Base-by-base conservation (phyloP, 805 yeast species). In the Sugiyamaella chiloensis region DNA sequence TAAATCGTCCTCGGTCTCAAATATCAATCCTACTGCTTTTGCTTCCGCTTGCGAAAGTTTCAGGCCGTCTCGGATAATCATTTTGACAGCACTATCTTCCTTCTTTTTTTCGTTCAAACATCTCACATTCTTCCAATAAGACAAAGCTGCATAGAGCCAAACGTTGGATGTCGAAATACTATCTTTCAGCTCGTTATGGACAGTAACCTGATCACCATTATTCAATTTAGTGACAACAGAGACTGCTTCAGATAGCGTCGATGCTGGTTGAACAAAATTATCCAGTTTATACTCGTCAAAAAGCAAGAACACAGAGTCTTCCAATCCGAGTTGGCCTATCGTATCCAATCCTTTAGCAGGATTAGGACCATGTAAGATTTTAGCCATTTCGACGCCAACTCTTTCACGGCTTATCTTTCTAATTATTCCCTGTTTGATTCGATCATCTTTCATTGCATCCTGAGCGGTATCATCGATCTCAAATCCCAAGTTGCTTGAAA, bases 371-470 rank as follows among this genome's bases (percentile, higher is more conserved):
- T 66, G 65, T n/a, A 91, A 68, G 32, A 84, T 84, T 64, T 93
- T 93, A 39, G 75, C 81, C 42, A 90, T 64, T 60, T 93, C 99
- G 4, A 79, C 81, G 2, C 96, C 97, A 14, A 93, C 80, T 53
- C 99, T 74, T 64, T 93, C 99, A 45, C 93, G 74, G 48, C 96
- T 86, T 42, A 93, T 89, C 59, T 93, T 93, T 24, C 75, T 72
- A 16, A 73, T 64, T 41, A 93, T 72, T 1, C 86, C 81, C 0
- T 61, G 52, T 53, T 78, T 80, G 44, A 91, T 80, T 6, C 72
- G 75, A 1, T 68, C 65, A 30, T 74, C 72, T 29, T 64, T 70
- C 96, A 93, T 89, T 0, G 91, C 85, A 1, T 66, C 58, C 26
- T 30, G 57, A 0, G 90, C 79, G 0, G 73, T 75, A 0, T 62